Conservation (phyloP, 2,329 filamentous ascomycete genomes). For the Neonectria coccinea region DNA sequence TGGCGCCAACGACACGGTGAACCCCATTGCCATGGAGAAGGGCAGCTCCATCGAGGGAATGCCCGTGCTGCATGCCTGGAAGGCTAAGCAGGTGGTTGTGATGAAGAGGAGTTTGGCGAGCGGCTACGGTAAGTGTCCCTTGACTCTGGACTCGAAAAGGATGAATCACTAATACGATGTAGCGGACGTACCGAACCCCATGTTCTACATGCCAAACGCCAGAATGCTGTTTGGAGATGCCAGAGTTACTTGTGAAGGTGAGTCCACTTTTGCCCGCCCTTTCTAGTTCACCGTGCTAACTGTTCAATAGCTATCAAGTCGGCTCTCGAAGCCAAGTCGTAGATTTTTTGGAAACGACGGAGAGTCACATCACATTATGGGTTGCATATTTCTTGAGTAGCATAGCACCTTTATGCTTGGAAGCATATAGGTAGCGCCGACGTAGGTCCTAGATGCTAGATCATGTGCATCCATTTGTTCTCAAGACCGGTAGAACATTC, state of each 20-base stretch:
- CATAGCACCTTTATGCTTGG: conserved; percentile 30
- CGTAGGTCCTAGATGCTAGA: conserved; percentile 38
- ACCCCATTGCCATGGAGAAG: conserved; percentile 87
- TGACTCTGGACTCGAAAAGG: no score
- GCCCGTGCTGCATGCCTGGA: conserved; percentile 93
- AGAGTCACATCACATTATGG: conserved; percentile 4
- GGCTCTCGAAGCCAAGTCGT: conserved; percentile 52
- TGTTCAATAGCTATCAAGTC: conserved; percentile 53
- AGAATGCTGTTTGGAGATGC: conserved; percentile 95
- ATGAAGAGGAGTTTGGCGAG: conserved; percentile 94
- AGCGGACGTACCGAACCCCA: conserved; percentile 92
- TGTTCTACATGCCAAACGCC: conserved; percentile 92
- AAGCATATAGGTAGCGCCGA: conserved; percentile 41
- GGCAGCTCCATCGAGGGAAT: conserved; percentile 90
- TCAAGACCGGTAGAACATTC: not conserved
- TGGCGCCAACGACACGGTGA: conserved; percentile 92
- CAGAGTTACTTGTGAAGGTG: conserved; percentile 83
- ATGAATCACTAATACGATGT: conserved; percentile 35
- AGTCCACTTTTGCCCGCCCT: conserved; percentile 44
- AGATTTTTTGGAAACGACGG: conserved; percentile 13
- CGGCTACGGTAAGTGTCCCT: conserved; percentile 75
- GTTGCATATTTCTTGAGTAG: conserved; percentile 30
- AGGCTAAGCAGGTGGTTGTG: conserved; percentile 91
- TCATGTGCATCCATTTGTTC: conserved; percentile 10
- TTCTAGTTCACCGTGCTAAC: conserved; percentile 38